A percentile compares a stretch with the other conserved stretches of the same genome.
These are phyloP conservation scores for Herpetomonas samuelpessoai DNA, from an alignment of 208 protist genomes.

Conservation along the genomic window DNA sequence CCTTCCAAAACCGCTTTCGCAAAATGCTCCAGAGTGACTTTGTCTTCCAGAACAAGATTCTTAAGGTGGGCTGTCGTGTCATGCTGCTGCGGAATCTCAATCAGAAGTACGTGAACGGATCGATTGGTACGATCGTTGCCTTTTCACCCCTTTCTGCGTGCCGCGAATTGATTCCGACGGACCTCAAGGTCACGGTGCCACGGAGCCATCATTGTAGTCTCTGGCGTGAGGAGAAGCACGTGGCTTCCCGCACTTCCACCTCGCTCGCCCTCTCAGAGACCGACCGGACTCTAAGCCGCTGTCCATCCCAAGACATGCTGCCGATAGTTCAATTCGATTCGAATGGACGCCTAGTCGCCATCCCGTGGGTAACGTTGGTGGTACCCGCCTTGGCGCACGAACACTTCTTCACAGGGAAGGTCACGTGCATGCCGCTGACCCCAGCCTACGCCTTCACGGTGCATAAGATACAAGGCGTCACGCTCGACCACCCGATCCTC, in stretches of 20 bases:
- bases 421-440: conserved; percentile 66
- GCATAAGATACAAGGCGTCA: conserved; percentile 89
- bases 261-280: neutral
- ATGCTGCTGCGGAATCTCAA: conserved; percentile 86
- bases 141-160: conserved; percentile 38
- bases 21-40: conserved; percentile 37
- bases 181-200: conserved; percentile 24
- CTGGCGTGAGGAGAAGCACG: no score
- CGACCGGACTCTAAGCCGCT: no score
- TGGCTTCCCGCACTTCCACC: neutral
- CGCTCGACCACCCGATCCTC: conserved; percentile 59
- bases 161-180: conserved; percentile 34
- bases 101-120: conserved; percentile 64
- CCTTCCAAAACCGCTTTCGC: conserved; percentile 28
- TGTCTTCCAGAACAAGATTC: conserved; percentile 58
- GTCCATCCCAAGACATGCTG: no score
- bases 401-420: conserved; percentile 38
- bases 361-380: conserved; percentile 65
- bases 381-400: conserved; percentile 11
- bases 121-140: conserved; percentile 62
- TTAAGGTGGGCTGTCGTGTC: conserved; percentile 86
- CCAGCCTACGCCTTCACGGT: conserved; percentile 91
- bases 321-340: conserved; percentile 80
- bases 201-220: conserved; percentile 11
- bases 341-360: conserved; percentile 51